Base-by-base conservation (phyloP, 2,329 filamentous ascomycete species). In the Periconia sp. region DNA sequence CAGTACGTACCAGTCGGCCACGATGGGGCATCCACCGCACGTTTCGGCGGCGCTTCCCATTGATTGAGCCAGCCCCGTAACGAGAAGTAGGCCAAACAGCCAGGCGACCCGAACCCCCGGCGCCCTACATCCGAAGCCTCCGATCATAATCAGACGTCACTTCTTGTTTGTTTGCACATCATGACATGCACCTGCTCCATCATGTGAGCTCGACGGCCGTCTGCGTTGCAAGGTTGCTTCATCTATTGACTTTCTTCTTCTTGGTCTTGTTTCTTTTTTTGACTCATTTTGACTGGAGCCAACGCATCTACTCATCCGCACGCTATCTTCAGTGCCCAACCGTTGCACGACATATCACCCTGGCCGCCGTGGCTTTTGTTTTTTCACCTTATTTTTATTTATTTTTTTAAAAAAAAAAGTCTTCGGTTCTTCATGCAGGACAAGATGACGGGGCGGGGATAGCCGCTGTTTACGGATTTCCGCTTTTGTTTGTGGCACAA, bases 281-380 rank as follows among this genome's bases (percentile, higher is more conserved):
- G 11, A 54, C 56, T 48, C 53, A n/a, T n/a, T 41, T 50, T 65
- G 56, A 65, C 60, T 69, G 65, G 65, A 66, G 66, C 65, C 68
- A 71, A 62, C 67, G 56, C 65, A 69, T 59, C 15, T 46, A n/a
- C n/a, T 6, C 8, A 45, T 19, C 7, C 17, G 14, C n/a, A 27
- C 49, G 30, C 37, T 48, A 52, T 49, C 40, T 43, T 42, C 7
- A 17, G 18, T 33, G 6, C 53, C 31, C 44, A 43, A 14, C 20
- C 31, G 61, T 69, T 52, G 49, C 61, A 70, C 65, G 45, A 52
- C 66, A 66, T 58, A 46, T 48, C 41, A 52, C 57, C 33, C 15
- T n/a, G 10, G 33, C 3, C 11, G 3, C 15, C 3, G 33, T 37
- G 3, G 33, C 33, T 14, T 14, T n/a, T 37, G 5, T 13, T 3